Base-by-base conservation (phyloP, 2,329 filamentous ascomycete species). In the Rhynchosporium secalis region DNA sequence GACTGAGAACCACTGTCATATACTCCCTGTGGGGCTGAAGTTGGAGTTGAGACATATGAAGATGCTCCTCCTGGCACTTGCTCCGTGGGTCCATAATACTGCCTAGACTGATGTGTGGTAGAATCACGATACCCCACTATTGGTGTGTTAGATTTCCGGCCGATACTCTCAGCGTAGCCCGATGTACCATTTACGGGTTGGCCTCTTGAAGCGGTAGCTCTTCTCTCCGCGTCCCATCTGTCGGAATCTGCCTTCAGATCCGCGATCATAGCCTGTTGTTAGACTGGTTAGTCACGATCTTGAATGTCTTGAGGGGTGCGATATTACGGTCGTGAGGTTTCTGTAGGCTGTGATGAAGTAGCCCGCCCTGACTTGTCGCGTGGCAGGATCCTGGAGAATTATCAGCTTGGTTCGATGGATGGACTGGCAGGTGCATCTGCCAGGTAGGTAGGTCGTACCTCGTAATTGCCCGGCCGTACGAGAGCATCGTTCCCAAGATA, bases 401-500 rank as follows among this genome's bases (percentile, higher is more conserved):
- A 52, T 65, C 26, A 62, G 66, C 64, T 12, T 43, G 55, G 15
- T 54, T 38, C 15, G 43, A 43, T 38, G 28, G 28, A 31, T 20
- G 20, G 20, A 56, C 51, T 26, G 36, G 59, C 31, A 43, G 12
- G 40, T 46, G 46, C 43, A 8, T 48, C 45, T 47, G 46, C 46
- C 20, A 20, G 20, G 20, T 20, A 20, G 20, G 20, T 47, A 48
- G 69, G 70, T 75, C 81, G 70, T 83, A 91, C 88, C 83, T 90
- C 85, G 76, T 90, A 88, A 70, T 83, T 85, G 72, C 87, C 88
- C 63, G 89, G 89, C 73, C 87, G 87, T 73, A 91, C 89, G 72
- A 91, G 83, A 69, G 90, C 90, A 80, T 93, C 90, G 76, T 91
- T 91, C 72, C 90, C 90, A 70, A 93, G 83, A 75, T 92, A 93